phyloP scores from a whole-genome alignment of 495 filamentous ascomycete genomes.

The Aspergillus funiculosus region DNA sequence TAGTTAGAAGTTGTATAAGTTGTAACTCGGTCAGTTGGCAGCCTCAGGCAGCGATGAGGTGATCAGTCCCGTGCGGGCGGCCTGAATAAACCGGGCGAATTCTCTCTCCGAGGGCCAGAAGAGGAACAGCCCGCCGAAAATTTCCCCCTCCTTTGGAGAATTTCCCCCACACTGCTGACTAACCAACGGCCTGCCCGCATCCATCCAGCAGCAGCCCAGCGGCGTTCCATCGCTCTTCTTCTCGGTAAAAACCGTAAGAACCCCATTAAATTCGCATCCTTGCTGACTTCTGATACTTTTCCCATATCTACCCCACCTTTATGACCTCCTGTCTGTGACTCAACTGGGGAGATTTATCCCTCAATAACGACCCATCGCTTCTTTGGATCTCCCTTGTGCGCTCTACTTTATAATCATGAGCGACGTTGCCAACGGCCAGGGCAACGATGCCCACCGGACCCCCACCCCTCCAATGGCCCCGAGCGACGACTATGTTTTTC shows the following conservation, averaged over 20 bases:
- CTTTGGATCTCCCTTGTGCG: neutral
- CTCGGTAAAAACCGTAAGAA: slow-evolving; percentile 1
- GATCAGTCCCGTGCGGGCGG: too few relatives aligned
- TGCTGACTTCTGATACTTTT: neutral
- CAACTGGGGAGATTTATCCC: neutral
- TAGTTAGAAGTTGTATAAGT: too few relatives aligned
- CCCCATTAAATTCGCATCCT: neutral
- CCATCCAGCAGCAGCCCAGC: neutral
- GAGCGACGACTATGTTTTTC: slow-evolving; percentile 64
- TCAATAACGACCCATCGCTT: neutral
- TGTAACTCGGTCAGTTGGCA: too few relatives aligned
- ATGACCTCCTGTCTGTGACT: neutral
- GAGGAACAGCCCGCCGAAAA: slow-evolving; percentile 6
- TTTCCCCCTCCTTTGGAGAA: slow-evolving; percentile 4
- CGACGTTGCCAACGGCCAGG: slow-evolving; percentile 27
- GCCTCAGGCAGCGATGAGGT: slow-evolving; percentile 9
- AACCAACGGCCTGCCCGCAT: slow-evolving; percentile 16
- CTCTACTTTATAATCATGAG: slow-evolving; percentile 21
- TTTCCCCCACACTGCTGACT: slow-evolving; percentile 18
- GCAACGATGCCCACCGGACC: slow-evolving; percentile 28
- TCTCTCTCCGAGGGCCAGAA: slow-evolving; percentile 3
- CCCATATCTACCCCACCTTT: slow-evolving; percentile 1
- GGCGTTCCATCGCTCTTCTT: neutral
- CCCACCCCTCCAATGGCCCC: slow-evolving; percentile 24
- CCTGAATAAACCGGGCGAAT: too few relatives aligned